Evolutionary conservation across 1,284 basidiomycete genomes (phyloP).

Genomic region (Ganoderma multipileum): DNA sequence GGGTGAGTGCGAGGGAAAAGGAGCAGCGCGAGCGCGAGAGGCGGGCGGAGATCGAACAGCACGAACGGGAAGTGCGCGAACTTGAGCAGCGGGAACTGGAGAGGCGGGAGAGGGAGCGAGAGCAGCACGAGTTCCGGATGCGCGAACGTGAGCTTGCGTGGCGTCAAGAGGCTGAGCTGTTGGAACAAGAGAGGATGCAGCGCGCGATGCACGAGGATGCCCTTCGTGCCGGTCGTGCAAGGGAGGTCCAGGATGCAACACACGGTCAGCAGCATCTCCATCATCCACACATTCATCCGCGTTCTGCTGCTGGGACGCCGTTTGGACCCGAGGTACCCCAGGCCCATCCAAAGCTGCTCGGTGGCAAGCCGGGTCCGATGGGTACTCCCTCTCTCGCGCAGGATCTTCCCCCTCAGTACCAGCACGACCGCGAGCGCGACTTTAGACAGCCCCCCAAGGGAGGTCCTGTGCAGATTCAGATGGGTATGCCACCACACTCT

Average conservation of each 20-base stretch:
- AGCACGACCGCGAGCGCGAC: slow-evolving; percentile 28
- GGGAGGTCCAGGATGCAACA: slow-evolving; percentile 21
- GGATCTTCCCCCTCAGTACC: slow-evolving; percentile 26
- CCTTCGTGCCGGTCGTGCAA: slow-evolving; percentile 18
- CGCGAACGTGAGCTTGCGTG: slow-evolving; percentile 27
- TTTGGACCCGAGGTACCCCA: slow-evolving; percentile 9
- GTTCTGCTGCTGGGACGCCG: slow-evolving; percentile 18
- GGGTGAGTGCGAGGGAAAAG: slow-evolving; percentile 25
- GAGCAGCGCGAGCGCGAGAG: slow-evolving; percentile 30
- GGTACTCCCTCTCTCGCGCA: slow-evolving; percentile 16
- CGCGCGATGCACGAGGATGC: slow-evolving; percentile 30
- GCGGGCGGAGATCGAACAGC: slow-evolving; percentile 19
- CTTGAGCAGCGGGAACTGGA: slow-evolving; percentile 25
- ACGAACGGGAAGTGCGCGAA: slow-evolving; percentile 10
- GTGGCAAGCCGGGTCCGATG: slow-evolving; percentile 18
- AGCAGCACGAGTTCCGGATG: slow-evolving; percentile 15
- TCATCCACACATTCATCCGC: slow-evolving; percentile 15
- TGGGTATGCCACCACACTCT: slow-evolving; percentile 24
- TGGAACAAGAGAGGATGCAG: slow-evolving; percentile 26
- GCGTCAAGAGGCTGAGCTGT: slow-evolving; percentile 30
- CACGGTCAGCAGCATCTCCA: slow-evolving; percentile 31
- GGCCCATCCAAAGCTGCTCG: slow-evolving; percentile 14
- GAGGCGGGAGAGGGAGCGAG: slow-evolving; percentile 16
- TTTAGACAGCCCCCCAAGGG: slow-evolving; percentile 30
- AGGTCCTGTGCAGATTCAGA: slow-evolving; percentile 15